These are phyloP conservation scores for Pichia exigua DNA, from an alignment of 805 yeast species.

Conservation along the genomic window DNA sequence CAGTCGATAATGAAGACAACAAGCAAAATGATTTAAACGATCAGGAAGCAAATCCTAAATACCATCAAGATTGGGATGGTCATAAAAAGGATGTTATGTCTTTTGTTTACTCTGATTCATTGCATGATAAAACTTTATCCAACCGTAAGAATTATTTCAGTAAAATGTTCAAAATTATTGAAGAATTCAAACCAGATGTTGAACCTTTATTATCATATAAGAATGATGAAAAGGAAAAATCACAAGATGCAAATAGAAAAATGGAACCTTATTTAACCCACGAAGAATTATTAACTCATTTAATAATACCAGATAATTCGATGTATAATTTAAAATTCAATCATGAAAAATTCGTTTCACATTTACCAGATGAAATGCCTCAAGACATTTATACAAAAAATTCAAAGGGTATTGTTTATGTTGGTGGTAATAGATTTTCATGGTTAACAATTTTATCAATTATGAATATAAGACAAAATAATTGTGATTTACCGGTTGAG, in stretches of 20 bases:
- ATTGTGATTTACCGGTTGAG: slow-evolving; percentile 69
- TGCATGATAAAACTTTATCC: background rate
- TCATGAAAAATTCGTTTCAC: slow-evolving; percentile 37
- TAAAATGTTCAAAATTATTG: slow-evolving; percentile 6
- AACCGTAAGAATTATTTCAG: background rate
- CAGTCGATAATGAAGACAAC: background rate
- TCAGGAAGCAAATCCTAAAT: background rate
- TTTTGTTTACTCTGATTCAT: background rate
- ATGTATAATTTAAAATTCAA: slow-evolving; percentile 37
- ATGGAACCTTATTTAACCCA: background rate
- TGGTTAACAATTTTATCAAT: slow-evolving; percentile 62
- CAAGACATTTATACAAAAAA: slow-evolving; percentile 40
- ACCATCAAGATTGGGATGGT: slow-evolving; percentile 1
- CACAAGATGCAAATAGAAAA: background rate
- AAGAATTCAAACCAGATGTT: slow-evolving; percentile 37
- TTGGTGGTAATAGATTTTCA: slow-evolving; percentile 73
- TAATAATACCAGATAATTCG: slow-evolving; percentile 38
- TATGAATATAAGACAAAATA: slow-evolving; percentile 50
- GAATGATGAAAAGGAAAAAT: background rate
- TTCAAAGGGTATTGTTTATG: slow-evolving; percentile 48
- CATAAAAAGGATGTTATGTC: background rate
- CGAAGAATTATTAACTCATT: slow-evolving; percentile 35
- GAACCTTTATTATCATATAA: slow-evolving; percentile 7
- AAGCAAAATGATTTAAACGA: background rate
- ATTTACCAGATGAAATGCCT: slow-evolving; percentile 41